phyloP scores from a whole-genome alignment of 2,329 filamentous ascomycete species.

The Fusarium albosuccineum region DNA sequence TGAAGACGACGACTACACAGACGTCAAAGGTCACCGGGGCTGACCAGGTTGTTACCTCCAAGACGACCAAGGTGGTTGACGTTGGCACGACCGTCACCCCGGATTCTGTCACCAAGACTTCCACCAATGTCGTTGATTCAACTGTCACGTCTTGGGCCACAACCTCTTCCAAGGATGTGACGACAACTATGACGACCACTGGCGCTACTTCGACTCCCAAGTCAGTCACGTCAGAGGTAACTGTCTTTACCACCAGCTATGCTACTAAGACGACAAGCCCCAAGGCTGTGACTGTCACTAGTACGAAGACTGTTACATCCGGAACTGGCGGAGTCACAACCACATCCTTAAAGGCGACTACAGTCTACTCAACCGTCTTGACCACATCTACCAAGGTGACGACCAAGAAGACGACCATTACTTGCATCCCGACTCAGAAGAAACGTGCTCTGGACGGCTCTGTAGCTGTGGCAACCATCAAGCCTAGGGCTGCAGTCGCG shows the following conservation, averaged over 20 bases:
- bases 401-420: constrained; percentile 38
- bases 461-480: not conserved
- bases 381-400: constrained; percentile 39
- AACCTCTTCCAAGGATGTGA: constrained; percentile 29
- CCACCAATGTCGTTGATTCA: constrained; percentile 28
- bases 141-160: constrained; percentile 37
- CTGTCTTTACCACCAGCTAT: constrained; percentile 26
- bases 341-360: constrained; percentile 40
- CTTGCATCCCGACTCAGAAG: constrained; percentile 35
- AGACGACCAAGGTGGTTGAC: constrained; percentile 45
- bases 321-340: constrained; percentile 38
- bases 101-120: constrained; percentile 39
- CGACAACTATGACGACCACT: constrained; percentile 28
- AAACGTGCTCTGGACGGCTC: constrained; percentile 22
- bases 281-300: constrained; percentile 37
- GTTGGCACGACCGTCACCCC: constrained; percentile 52
- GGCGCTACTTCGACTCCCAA: constrained; percentile 43
- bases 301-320: constrained; percentile 34
- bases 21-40: constrained; percentile 27
- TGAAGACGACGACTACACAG: constrained; percentile 36
- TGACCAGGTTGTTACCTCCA: constrained; percentile 45
- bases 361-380: constrained; percentile 34
- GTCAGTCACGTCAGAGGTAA: constrained; percentile 32
- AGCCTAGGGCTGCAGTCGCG: constrained; percentile 17
- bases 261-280: constrained; percentile 35